Base-by-base conservation (phyloP, 495 filamentous ascomycete genomes). In the Wilcoxina mikolae region DNA sequence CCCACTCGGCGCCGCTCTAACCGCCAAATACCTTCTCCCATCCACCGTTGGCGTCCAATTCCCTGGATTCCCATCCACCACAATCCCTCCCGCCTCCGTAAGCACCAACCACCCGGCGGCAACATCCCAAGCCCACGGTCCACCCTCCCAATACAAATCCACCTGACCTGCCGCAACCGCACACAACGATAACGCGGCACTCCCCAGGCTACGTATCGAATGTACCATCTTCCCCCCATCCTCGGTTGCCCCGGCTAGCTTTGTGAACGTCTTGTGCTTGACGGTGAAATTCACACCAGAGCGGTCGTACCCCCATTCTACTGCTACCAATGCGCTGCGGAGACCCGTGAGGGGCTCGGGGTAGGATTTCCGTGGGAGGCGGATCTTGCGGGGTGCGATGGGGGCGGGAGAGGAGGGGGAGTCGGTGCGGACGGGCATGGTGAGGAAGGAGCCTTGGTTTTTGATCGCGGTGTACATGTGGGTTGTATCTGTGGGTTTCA, bases 41-140 rank as follows among this genome's bases (percentile, higher is more conserved):
- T 94, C 88, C n/a, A 95, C 61, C 51, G 64, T 68, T 3, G 81
- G 72, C 33, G 84, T 72, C 88, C 86, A 91, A 56, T 74, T 75
- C 2, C 83, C 87, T 0, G 80, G 79, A 64, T 89, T 93, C 3
- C 81, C 85, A 63, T 81, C 77, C 2, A 77, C 85, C 66, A 94
- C 79, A 33, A 80, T 74, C 1, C 89, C 89, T 0, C 89, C 90
- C 0, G 87, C 85, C 69, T 95, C 90, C 20, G 71, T 72, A 17
- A 95, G 69, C 59, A 95, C 84, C 27, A 88, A 81, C 90, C 89
- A 94, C 0, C 80, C 90, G 5, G 90, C 89, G 59, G 82, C 84
- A 11, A 94, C 87, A 71, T 95, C 89, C 89, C 89, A 95, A 25
- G 84, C 85, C 83, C 86, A 95, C 66, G 84, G 90, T 5, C 90